Percentiles rank a stretch among this genome's conserved stretches.
These are phyloP conservation scores for Calonectria pteridis DNA, from an alignment of 2,329 filamentous ascomycete species.

Conservation along the genomic window DNA sequence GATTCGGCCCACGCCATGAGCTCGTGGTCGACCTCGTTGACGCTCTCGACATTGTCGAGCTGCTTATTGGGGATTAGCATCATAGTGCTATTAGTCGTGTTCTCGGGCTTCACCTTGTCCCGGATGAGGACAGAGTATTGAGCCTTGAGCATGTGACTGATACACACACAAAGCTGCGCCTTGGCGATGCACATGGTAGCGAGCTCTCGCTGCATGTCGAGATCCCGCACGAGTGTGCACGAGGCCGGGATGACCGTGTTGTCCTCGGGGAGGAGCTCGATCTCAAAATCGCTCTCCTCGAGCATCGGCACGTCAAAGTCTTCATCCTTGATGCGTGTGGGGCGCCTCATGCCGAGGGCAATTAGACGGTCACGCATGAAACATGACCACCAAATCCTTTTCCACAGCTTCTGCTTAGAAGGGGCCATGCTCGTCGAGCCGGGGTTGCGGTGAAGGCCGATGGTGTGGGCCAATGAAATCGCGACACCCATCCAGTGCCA, in stretches of 20 bases:
- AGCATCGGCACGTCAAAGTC: slow-evolving; percentile 96
- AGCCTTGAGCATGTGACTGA: slow-evolving; percentile 88
- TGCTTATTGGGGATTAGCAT: slow-evolving; percentile 93
- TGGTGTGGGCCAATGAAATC: slow-evolving; percentile 91
- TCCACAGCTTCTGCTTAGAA: slow-evolving; percentile 86
- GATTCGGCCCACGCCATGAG: slow-evolving; percentile 82
- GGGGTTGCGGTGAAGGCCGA: slow-evolving; percentile 90
- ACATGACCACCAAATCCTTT: slow-evolving; percentile 97
- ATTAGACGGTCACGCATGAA: slow-evolving; percentile 96
- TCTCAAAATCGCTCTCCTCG: slow-evolving; percentile 85
- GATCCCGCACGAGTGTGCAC: slow-evolving; percentile 78
- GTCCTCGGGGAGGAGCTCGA: slow-evolving; percentile 74
- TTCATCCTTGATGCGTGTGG: slow-evolving; percentile 91
- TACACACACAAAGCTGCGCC: slow-evolving; percentile 88
- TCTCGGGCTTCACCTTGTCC: slow-evolving; percentile 82
- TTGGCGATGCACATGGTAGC: slow-evolving; percentile 93
- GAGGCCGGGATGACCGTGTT: slow-evolving; percentile 76
- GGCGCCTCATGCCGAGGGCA: slow-evolving; percentile 91
- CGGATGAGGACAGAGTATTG: slow-evolving; percentile 94
- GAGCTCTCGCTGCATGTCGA: slow-evolving; percentile 80
- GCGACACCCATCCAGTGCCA: slow-evolving; percentile 99
- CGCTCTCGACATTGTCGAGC: slow-evolving; percentile 83
- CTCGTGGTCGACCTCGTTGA: slow-evolving; percentile 83
- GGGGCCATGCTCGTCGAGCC: slow-evolving; percentile 79
- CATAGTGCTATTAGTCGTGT: slow-evolving; percentile 82